Evolutionary conservation across 345 rosid species (phyloP).

Genomic region (Lepidium africanum): DNA sequence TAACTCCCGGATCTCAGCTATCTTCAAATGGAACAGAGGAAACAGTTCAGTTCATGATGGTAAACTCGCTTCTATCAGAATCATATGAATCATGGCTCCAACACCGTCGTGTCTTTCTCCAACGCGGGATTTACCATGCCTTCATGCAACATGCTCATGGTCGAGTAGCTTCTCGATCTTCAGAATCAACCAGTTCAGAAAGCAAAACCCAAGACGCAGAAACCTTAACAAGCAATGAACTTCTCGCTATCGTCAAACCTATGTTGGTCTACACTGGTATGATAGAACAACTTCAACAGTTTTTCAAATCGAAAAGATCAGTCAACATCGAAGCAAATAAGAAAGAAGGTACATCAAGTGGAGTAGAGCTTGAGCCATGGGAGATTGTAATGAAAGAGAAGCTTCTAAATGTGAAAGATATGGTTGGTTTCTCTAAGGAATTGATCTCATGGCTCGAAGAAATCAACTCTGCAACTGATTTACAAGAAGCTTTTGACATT

Average conservation of each 20-base stretch:
- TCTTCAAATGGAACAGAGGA: conserved; percentile 59
- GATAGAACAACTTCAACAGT: conserved; percentile 86
- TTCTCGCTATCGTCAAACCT: conserved; percentile 56
- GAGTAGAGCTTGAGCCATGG: conserved; percentile 61
- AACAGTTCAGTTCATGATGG: conserved; percentile 97
- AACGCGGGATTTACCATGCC: conserved; percentile 83
- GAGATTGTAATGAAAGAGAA: conserved; percentile 73
- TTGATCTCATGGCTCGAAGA: conserved; percentile 78
- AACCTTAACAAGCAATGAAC: conserved; percentile 39
- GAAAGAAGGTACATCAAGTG: conserved; percentile 44
- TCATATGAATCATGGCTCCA: conserved; percentile 92
- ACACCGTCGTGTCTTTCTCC: conserved; percentile 77
- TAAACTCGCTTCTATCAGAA: conserved; percentile 81
- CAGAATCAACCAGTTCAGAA: conserved; percentile 41
- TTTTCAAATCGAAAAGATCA: conserved; percentile 58
- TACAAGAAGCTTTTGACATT: conserved; percentile 87
- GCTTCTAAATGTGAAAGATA: conserved; percentile 60
- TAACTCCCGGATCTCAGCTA: conserved; percentile 46
- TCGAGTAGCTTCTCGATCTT: conserved; percentile 38
- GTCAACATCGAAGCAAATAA: conserved; percentile 16
- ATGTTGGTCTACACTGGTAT: conserved; percentile 88
- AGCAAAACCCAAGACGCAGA: conserved; percentile 34
- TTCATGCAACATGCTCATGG: conserved; percentile 86
- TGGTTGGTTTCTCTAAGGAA: conserved; percentile 83
- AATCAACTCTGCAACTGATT: conserved; percentile 58